phyloP scores from a whole-genome alignment of 257 asterid species.

The Cruciata laevipes region DNA sequence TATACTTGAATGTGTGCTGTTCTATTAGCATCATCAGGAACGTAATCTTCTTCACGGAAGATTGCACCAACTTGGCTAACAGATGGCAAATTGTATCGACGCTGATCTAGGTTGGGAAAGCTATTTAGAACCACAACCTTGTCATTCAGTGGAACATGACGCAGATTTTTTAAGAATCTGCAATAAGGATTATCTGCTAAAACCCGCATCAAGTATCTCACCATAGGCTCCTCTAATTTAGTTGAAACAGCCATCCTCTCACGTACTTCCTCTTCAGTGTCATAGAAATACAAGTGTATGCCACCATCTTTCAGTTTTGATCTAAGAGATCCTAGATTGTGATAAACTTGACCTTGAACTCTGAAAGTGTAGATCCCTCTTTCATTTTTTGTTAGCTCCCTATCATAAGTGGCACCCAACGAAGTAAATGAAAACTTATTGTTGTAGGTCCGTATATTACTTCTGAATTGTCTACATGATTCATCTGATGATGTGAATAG shows the following conservation, averaged over 20 bases:
- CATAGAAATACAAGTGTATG: background rate
- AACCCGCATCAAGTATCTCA: background rate
- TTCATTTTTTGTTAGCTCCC: background rate
- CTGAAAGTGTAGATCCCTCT: background rate
- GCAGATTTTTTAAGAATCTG: background rate
- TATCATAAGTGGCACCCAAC: background rate
- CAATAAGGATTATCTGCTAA: background rate
- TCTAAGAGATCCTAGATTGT: background rate
- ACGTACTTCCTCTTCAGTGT: background rate
- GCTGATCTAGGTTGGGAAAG: background rate
- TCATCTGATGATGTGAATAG: background rate
- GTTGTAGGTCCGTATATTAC: background rate
- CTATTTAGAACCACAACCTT: background rate
- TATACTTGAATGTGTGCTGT: background rate
- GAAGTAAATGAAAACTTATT: background rate
- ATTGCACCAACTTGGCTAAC: background rate
- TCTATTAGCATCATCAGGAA: background rate
- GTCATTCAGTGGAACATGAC: background rate
- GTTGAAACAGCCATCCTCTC: background rate
- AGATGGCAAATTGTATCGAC: background rate
- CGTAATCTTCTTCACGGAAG: background rate
- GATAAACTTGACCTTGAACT: background rate
- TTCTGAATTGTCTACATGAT: too few species aligned
- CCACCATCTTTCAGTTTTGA: background rate
- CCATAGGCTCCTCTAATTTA: background rate